Percentiles rank a stretch among this genome's conserved stretches.
phyloP scores from a whole-genome alignment of 2,329 filamentous ascomycete genomes.

The Zasmidium cellare region DNA sequence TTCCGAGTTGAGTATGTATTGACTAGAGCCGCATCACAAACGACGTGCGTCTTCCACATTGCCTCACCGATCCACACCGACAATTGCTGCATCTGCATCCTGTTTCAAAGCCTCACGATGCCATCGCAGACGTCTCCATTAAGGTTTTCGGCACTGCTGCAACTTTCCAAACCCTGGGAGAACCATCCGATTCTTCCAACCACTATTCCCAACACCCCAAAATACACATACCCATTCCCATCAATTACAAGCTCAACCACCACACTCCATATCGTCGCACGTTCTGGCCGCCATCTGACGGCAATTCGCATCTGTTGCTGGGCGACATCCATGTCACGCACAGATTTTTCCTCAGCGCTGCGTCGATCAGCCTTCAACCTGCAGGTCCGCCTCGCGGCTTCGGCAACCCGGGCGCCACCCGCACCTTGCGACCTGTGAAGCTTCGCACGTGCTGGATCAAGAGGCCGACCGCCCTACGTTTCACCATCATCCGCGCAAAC shows the following conservation, averaged over 20 bases:
- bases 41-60: background rate
- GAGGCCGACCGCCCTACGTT: background rate
- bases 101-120: background rate
- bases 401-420: constrained; percentile 10
- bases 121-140: background rate
- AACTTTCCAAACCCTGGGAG: background rate
- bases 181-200: background rate
- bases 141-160: background rate
- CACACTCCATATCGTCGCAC: background rate
- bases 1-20: too few relatives aligned
- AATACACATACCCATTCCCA: too few relatives aligned
- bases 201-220: too few relatives aligned
- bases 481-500: background rate
- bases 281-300: background rate
- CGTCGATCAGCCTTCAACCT: constrained; percentile 1
- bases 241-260: background rate
- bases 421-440: background rate
- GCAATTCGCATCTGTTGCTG: background rate
- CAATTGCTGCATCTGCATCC: background rate
- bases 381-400: constrained; percentile 8
- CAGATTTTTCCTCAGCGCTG: background rate
- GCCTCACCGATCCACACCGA: background rate
- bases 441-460: constrained; percentile 7
- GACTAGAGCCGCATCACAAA: background rate
- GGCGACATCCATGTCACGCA: background rate